Evolutionary conservation across 2,329 filamentous ascomycete species (phyloP).

Genomic region (Colletotrichum nymphaeae): DNA sequence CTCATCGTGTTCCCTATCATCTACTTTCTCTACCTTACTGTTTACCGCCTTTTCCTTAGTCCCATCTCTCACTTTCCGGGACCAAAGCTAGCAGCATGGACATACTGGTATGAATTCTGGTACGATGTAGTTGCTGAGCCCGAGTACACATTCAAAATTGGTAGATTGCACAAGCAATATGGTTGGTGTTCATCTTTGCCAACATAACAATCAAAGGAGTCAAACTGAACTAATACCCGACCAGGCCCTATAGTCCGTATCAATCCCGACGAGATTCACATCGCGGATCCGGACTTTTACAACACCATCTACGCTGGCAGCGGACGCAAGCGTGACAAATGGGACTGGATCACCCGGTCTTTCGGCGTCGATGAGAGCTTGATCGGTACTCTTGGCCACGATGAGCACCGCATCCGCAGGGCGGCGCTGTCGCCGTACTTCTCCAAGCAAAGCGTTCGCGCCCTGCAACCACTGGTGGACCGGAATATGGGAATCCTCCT

Average conservation of each 20-base stretch:
- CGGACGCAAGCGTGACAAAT: background rate
- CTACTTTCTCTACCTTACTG: slow-evolving; percentile 1
- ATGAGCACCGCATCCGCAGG: background rate
- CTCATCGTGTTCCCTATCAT: background rate
- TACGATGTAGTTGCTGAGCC: background rate
- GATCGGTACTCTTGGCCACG: background rate
- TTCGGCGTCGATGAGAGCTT: slow-evolving; percentile 31
- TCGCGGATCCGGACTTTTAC: background rate
- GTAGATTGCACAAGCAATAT: background rate
- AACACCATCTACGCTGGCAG: background rate
- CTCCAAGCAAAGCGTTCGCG: background rate
- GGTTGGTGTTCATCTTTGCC: background rate
- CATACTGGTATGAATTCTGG: slow-evolving; percentile 20
- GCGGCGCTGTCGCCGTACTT: slow-evolving; percentile 2
- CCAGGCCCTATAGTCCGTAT: background rate
- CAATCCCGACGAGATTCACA: background rate
- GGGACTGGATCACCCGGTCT: background rate
- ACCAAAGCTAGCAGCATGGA: slow-evolving; percentile 38
- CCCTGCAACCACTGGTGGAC: background rate
- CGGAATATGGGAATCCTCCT: background rate
- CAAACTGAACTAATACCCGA: background rate
- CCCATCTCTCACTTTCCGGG: slow-evolving; percentile 39
- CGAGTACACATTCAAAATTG: background rate
- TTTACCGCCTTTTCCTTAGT: slow-evolving; percentile 39
- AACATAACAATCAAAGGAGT: too few species aligned